Evolutionary conservation across 1,284 basidiomycete species (phyloP), one percentile per base, ranked within the genome.

Genomic region (Boletellus deceptivus): DNA sequence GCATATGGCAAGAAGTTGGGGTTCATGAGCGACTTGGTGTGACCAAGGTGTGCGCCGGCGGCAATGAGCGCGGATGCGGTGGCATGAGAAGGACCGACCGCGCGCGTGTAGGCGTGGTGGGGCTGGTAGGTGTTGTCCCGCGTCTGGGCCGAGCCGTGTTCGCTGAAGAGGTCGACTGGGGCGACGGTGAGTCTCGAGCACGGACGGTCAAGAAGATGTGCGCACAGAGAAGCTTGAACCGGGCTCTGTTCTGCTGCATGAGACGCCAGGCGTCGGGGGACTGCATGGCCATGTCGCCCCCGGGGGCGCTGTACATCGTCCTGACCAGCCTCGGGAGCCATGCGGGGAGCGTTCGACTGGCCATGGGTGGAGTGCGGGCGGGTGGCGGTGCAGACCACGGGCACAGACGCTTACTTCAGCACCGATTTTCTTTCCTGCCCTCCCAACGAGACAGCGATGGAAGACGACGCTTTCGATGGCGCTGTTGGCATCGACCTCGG

Each of bases 401-500:
- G 22, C 22, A 42, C 29, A 10, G 20, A 48, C 45, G 69, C 67
- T 71, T 72, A 71, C 63, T 57, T 70, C 66, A 71, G 67, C 70
- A 20, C 43, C 62, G 68, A 74, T 73, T 72, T 74, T 70, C 65
- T 59, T 34, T 20, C 49, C 54, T 58, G 44, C 55, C 52, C 60
- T 63, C 55, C 64, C 59, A 22, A 58, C 64, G 46, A n/a, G n/a
- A 55, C 49, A 60, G 91, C 86, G 86, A 91, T 91, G 82, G 93
- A 96, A 71, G 94, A 96, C 78, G 73, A 89, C 50, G 51, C 63
- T 69, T 98, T 89, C 76, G 92, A 96, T 71, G 94, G 95, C 75
- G 95, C 95, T 73, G 82, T 97, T 76, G 94, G 94, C 75, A 96
- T 97, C 72, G 93, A 91, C 75, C 84, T 91, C 62, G 90, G 90